These are phyloP conservation scores for Lachnellula cervina DNA, from an alignment of 2,329 filamentous ascomycete species.

Conservation along the genomic window DNA sequence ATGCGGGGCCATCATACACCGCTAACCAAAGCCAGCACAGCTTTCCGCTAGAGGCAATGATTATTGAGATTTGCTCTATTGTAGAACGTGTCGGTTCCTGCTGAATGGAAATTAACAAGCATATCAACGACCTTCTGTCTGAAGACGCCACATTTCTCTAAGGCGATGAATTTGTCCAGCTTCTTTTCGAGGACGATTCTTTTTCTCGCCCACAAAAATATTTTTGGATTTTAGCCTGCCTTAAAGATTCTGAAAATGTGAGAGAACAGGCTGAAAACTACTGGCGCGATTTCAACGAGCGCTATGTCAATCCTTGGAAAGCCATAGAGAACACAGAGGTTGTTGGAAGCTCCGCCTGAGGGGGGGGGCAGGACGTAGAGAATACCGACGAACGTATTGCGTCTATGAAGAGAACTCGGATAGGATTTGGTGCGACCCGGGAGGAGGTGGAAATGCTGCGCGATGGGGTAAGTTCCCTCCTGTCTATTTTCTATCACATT, in stretches of 20 bases:
- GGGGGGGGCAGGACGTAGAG: too few species aligned
- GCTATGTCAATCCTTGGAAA: too few species aligned
- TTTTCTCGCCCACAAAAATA: not conserved
- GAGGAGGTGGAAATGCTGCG: not conserved
- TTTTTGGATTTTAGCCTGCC: not conserved
- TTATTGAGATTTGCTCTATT: not conserved
- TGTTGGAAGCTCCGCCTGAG: too few species aligned
- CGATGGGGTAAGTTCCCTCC: not conserved
- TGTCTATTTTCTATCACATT: not conserved
- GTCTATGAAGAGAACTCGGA: not conserved
- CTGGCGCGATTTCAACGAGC: not conserved
- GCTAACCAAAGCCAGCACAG: too few species aligned
- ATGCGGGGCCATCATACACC: too few species aligned
- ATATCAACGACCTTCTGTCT: not conserved
- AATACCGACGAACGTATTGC: too few species aligned
- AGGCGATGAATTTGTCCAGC: not conserved
- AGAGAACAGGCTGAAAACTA: not conserved
- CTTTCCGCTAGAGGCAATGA: not conserved
- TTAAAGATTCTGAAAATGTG: not conserved
- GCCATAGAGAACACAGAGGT: too few species aligned
- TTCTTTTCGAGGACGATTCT: not conserved
- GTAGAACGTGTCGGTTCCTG: not conserved
- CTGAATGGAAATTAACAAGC: not conserved
- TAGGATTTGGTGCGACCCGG: not conserved
- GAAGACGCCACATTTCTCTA: not conserved